Conservation (phyloP, 768 basidiomycete genomes). For the Mycena pura region DNA sequence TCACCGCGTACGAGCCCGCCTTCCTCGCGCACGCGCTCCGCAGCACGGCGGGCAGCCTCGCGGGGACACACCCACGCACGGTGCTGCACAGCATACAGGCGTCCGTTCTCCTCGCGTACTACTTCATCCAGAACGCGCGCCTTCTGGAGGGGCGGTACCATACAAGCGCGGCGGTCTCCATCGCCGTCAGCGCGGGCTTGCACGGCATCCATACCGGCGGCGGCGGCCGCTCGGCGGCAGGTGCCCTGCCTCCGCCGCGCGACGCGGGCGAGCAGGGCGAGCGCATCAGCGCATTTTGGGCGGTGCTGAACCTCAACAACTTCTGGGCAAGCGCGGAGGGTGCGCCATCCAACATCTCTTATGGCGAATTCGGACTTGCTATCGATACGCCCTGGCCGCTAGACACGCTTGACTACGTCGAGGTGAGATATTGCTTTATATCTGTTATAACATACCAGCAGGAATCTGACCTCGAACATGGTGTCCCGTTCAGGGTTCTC, state of each 20-base stretch:
- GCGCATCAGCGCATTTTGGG: constrained; percentile 19
- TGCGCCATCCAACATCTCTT: constrained; percentile 40
- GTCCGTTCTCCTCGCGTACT: constrained; percentile 50
- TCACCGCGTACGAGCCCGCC: constrained; percentile 34
- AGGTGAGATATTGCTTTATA: neutral
- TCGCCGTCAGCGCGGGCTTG: constrained; percentile 37
- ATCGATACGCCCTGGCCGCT: constrained; percentile 26
- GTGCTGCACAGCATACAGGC: constrained; percentile 44
- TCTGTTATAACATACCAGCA: too few species aligned
- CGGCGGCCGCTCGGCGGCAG: neutral
- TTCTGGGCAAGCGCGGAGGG: constrained; percentile 43
- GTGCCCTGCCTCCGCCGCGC: neutral
- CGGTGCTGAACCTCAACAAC: constrained; percentile 40
- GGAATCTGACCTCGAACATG: neutral
- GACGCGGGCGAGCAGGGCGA: constrained; percentile 14
- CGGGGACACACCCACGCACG: constrained; percentile 38
- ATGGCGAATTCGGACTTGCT: constrained; percentile 29
- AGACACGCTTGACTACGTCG: constrained; percentile 3
- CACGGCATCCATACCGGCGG: constrained; percentile 26
- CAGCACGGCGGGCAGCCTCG: constrained; percentile 35
- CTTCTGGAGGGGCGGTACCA: constrained; percentile 50
- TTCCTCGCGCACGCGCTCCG: constrained; percentile 45
- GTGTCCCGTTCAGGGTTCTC: neutral
- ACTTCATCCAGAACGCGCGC: constrained; percentile 50
- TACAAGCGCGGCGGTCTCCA: constrained; percentile 44